Base-by-base conservation (phyloP, 2,329 filamentous ascomycete genomes). In the Cladosporium sp. region DNA sequence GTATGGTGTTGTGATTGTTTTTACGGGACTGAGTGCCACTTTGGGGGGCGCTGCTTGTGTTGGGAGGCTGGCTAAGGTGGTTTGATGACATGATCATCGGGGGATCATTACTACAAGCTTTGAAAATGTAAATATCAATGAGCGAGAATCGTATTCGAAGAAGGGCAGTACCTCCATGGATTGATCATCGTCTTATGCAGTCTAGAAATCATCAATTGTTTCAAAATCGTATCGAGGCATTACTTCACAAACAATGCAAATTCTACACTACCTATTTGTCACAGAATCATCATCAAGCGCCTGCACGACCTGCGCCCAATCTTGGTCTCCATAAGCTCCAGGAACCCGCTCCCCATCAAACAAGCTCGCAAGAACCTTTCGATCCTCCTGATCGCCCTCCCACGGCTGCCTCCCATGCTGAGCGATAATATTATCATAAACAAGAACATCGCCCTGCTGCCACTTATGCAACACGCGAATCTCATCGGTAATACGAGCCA, bases 361-460 rank as follows among this genome's bases (percentile, higher is more conserved):
- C 18, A 77, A 54, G 58, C 73, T 77, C 7, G 74, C 74, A 58
- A 76, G 53, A 2, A 77, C 65, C 1, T 77, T 68, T 0, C 73
- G 67, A 60, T 77, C 73, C 1, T 58, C 56, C 56, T 77, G 74
- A 47, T 73, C 67, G 4, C 73, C 73, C 47, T 69, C 61, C 75
- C 74, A 77, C 0, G 74, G 73, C 59, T 77, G 64, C 45, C 74
- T 63, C 2, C 73, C 74, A 64, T 78, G 74, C 61, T 77, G 75
- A 1, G 73, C 68, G 59, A 77, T 70, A 13, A 73, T 58, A 57
- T 77, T 77, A 56, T 77, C 73, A 59, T 68, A 77, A 1, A 77
- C 72, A 9, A 77, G 61, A 3, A 77, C 71, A 61, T 77, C 74
- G 1, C 73, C 73, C 11, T 62, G 60, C 58, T 76, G 61, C 74